Conservation (phyloP, 2,329 filamentous ascomycete genomes). For the Ilyonectria sp. region DNA sequence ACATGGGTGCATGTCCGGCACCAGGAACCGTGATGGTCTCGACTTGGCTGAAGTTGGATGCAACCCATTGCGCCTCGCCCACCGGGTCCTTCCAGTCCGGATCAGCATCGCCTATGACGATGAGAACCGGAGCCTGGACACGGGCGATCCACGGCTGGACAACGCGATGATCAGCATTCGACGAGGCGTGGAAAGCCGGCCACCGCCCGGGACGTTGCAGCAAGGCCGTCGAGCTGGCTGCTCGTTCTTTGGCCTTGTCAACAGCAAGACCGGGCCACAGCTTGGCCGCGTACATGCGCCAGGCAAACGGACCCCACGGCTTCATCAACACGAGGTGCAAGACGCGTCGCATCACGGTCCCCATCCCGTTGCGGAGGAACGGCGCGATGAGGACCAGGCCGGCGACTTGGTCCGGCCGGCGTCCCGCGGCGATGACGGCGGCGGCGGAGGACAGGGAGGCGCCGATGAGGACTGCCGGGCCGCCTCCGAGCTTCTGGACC, state of each 20-base stretch:
- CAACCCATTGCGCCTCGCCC: constrained; percentile 32
- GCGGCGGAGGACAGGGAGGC: constrained; percentile 20
- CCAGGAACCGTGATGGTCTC: constrained; percentile 28
- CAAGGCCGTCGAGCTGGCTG: constrained; percentile 21
- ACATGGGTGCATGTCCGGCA: constrained; percentile 32
- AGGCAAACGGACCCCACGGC: constrained; percentile 22
- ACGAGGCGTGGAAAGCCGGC: constrained; percentile 36
- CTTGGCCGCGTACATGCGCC: constrained; percentile 29
- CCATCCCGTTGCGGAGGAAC: constrained; percentile 26
- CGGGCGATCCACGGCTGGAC: constrained; percentile 30
- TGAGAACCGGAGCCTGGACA: constrained; percentile 34
- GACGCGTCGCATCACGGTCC: constrained; percentile 10
- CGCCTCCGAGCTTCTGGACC: constrained; percentile 26
- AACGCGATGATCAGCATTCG: constrained; percentile 27
- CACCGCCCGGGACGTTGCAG: constrained; percentile 31
- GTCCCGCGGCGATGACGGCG: constrained; percentile 22
- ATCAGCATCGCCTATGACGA: constrained; percentile 36
- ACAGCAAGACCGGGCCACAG: constrained; percentile 35
- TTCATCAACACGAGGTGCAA: constrained; percentile 10
- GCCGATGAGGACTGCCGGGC: constrained; percentile 21
- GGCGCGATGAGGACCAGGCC: constrained; percentile 28
- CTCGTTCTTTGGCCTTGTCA: constrained; percentile 27
- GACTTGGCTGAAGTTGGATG: constrained; percentile 18
- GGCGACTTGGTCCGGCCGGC: constrained; percentile 29
- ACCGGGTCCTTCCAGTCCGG: constrained; percentile 36